Evolutionary conservation across 2,329 filamentous ascomycete genomes (phyloP), one percentile per base, ranked within the genome.

Genomic region (Trichoderma atrobrunneum): DNA sequence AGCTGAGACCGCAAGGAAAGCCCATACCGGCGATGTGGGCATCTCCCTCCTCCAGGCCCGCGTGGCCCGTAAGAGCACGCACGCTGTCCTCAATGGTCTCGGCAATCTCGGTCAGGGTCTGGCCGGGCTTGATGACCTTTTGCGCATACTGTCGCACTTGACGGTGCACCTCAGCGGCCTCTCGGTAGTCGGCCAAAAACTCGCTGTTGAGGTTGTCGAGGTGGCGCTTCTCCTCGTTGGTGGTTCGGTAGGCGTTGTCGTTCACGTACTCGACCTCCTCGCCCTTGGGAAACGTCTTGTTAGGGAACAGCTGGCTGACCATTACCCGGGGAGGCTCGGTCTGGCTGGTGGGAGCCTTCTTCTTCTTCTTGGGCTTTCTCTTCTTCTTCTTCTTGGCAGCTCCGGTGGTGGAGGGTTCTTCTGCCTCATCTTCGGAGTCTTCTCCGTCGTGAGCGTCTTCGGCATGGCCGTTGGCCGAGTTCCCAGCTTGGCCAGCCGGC

Each of bases 61-160:
- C 85, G 80, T 97, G 93, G 7, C 92, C 93, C 3, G 91, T 91
- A 74, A 97, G 82, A 36, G 91, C 89, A 74, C 93, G 89, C 43
- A 96, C 93, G 66, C 92, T 88, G 79, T 95, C 89, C 81, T 97
- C 94, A 77, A 97, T 97, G n/a, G 91, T 91, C 79, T 95, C 91
- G 10, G 93, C 93, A 76, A 97, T 95, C 80, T 94, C 91, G 3
- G 91, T 94, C 79, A 97, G 83, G 7, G 87, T 89, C 86, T 93
- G 91, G 62, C 94, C 94, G 0, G 94, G 94, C 84, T 92, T 92
- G 79, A 96, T 93, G 78, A 87, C 91, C 80, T 91, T 91, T 82
- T 93, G 91, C 4, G 92, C 93, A 87, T 92, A 95, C 81, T 94
- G 91, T 65, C 94, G 91, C 72, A 96, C 93, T 80, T 97, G 92